These are phyloP conservation scores for Lolium perenne DNA, from an alignment of 176 grass and related monocot genomes.

Conservation along the genomic window DNA sequence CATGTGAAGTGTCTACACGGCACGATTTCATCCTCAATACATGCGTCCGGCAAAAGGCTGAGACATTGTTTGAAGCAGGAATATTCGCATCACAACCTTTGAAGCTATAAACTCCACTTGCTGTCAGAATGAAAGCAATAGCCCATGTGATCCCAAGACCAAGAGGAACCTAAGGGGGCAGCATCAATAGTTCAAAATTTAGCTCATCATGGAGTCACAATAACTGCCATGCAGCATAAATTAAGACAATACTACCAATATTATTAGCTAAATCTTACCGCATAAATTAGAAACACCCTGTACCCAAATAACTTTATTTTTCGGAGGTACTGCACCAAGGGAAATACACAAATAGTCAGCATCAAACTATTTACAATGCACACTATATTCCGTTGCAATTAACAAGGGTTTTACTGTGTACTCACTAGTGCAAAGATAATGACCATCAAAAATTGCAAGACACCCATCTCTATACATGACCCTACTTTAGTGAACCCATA, in stretches of 20 bases:
- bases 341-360: conserved; percentile 44
- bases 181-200: conserved; percentile 32
- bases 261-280: conserved; percentile 52
- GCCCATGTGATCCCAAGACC: conserved; percentile 94
- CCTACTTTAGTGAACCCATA: conserved; percentile 93
- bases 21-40: conserved; percentile 85
- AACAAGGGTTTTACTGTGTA: conserved; percentile 45
- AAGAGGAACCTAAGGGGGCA: conserved; percentile 75
- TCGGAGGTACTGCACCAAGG: conserved; percentile 77
- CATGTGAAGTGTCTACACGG: conserved; percentile 82
- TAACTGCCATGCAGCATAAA: conserved; percentile 33
- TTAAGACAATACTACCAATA: conserved; percentile 13
- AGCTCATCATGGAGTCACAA: conserved; percentile 13
- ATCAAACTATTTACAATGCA: neutral
- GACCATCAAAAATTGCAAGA: conserved; percentile 79
- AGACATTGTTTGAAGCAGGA: conserved; percentile 84
- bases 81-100: conserved; percentile 84
- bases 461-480: conserved; percentile 87
- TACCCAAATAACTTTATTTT: conserved; percentile 97
- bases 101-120: conserved; percentile 83
- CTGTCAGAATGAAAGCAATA: conserved; percentile 85
- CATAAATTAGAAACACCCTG: conserved; percentile 89
- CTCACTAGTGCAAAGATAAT: conserved; percentile 96
- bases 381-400: neutral
- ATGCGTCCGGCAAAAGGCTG: conserved; percentile 89